These are phyloP conservation scores for Phytopythium boreale DNA, from an alignment of 352 stramenopile species.

Conservation along the genomic window DNA sequence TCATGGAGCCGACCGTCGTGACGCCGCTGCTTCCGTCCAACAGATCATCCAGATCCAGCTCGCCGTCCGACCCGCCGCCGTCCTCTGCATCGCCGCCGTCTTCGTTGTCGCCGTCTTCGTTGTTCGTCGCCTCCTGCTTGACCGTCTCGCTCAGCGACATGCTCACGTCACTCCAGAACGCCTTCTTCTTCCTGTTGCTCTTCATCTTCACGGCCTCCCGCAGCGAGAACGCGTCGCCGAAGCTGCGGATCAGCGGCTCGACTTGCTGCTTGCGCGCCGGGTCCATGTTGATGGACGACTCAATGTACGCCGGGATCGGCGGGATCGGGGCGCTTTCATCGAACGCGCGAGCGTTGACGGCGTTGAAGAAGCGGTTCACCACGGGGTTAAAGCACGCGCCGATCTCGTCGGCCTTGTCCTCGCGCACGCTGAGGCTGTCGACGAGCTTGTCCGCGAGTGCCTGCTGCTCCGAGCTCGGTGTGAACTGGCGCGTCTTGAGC, in stretches of 20 bases:
- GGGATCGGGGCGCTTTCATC: conserved; percentile 45
- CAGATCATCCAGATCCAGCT: conserved; percentile 72
- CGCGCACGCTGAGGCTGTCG: conserved; percentile 65
- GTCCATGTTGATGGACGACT: conserved; percentile 67
- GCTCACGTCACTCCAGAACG: conserved; percentile 76
- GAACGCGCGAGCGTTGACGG: conserved; percentile 52
- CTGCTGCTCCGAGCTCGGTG: conserved; percentile 56
- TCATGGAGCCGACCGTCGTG: conserved; percentile 77
- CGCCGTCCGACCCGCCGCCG: conserved; percentile 50
- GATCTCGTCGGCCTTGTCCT: conserved; percentile 58
- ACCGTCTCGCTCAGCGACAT: conserved; percentile 31
- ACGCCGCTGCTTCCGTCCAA: conserved; percentile 54
- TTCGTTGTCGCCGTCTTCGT: conserved; percentile 14
- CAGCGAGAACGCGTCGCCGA: conserved; percentile 72
- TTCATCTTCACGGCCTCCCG: conserved; percentile 72
- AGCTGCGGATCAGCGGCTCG: conserved; percentile 54
- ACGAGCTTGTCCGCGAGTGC: conserved; percentile 62
- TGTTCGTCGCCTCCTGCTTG: conserved; percentile 29
- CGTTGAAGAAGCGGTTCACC: conserved; percentile 68
- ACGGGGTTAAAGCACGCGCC: conserved; percentile 71
- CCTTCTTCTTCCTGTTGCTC: conserved; percentile 65
- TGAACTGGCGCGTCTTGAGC: conserved; percentile 47
- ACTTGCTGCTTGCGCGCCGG: conserved; percentile 37
- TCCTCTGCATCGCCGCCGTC: conserved; percentile 22
- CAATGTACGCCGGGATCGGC: conserved; percentile 50